These are phyloP conservation scores for Coemansia sp. DNA, from an alignment of 192 early-diverging fungal species.

Conservation along the genomic window DNA sequence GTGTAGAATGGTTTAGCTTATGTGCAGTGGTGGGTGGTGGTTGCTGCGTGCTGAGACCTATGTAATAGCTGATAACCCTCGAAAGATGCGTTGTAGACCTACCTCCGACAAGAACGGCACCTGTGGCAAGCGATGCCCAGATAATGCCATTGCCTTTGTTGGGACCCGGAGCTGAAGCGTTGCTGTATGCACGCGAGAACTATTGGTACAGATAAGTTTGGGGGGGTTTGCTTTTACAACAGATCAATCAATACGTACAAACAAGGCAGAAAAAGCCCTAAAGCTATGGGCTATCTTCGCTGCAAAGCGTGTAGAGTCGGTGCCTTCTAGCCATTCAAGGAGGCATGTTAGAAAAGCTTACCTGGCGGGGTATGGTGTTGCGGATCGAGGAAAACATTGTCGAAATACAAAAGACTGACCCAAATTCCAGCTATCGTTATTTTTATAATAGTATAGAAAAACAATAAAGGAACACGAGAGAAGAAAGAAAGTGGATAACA, in stretches of 20 bases:
- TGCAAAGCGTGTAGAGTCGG: too few relatives aligned
- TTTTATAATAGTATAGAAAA: background rate
- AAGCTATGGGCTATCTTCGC: too few relatives aligned
- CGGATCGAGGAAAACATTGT: slow-evolving; percentile 46
- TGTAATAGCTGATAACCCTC: background rate
- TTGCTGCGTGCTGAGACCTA: background rate
- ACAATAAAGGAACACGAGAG: background rate
- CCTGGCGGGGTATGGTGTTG: slow-evolving; percentile 39
- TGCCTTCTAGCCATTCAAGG: background rate
- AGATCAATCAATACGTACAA: too few relatives aligned
- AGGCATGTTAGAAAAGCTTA: slow-evolving; percentile 4
- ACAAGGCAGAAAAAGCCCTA: too few relatives aligned
- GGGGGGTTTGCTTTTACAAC: too few relatives aligned
- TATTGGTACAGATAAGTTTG: too few relatives aligned
- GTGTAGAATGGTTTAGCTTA: slow-evolving; percentile 1
- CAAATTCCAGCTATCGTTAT: background rate
- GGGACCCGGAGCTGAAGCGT: slow-evolving; percentile 15
- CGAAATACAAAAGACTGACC: background rate
- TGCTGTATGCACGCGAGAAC: slow-evolving; percentile 50
- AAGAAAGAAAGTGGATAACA: too few relatives aligned
- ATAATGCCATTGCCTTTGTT: slow-evolving; percentile 34
- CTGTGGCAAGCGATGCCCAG: slow-evolving; percentile 47
- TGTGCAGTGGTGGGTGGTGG: background rate
- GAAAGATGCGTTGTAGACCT: slow-evolving; percentile 12
- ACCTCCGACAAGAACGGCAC: slow-evolving; percentile 50